phyloP scores from a whole-genome alignment of 192 early-diverging fungal genomes.

The Cladochytrium replicatum region DNA sequence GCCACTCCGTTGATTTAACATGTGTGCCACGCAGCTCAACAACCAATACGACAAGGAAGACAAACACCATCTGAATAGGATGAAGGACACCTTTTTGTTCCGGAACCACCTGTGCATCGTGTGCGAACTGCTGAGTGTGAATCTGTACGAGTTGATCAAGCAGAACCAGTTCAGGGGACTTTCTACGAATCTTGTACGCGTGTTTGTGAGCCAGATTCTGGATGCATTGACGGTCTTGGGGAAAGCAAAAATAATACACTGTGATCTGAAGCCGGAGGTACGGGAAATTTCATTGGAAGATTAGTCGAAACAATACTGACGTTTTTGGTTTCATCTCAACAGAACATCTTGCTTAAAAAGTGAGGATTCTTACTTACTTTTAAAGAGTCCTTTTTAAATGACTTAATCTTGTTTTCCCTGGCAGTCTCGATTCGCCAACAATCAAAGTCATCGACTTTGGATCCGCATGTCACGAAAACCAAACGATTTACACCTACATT shows the following conservation, averaged over 20 bases:
- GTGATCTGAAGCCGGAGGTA: slow-evolving; percentile 93
- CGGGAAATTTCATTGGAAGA: background rate
- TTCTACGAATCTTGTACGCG: slow-evolving; percentile 83
- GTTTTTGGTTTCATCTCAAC: background rate
- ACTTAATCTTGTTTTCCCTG: background rate
- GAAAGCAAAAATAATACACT: slow-evolving; percentile 88
- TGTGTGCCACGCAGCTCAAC: slow-evolving; percentile 85
- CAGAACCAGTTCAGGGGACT: slow-evolving; percentile 95
- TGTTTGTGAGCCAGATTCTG: slow-evolving; percentile 88
- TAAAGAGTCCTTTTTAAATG: background rate
- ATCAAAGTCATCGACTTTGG: slow-evolving; percentile 99
- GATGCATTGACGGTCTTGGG: slow-evolving; percentile 80
- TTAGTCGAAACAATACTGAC: background rate
- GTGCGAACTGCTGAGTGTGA: slow-evolving; percentile 95
- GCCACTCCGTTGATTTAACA: background rate
- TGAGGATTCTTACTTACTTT: slow-evolving; percentile 23
- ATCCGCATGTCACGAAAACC: slow-evolving; percentile 89
- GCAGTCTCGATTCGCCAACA: slow-evolving; percentile 74
- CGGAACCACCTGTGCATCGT: slow-evolving; percentile 88
- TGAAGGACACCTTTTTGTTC: slow-evolving; percentile 89
- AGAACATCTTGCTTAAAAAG: slow-evolving; percentile 85
- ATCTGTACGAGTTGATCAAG: slow-evolving; percentile 96
- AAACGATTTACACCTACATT: slow-evolving; percentile 96
- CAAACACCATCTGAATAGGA: slow-evolving; percentile 79
- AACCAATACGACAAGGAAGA: slow-evolving; percentile 76